Conservation (phyloP, 352 stramenopile species). For the Pythium graminicola region DNA sequence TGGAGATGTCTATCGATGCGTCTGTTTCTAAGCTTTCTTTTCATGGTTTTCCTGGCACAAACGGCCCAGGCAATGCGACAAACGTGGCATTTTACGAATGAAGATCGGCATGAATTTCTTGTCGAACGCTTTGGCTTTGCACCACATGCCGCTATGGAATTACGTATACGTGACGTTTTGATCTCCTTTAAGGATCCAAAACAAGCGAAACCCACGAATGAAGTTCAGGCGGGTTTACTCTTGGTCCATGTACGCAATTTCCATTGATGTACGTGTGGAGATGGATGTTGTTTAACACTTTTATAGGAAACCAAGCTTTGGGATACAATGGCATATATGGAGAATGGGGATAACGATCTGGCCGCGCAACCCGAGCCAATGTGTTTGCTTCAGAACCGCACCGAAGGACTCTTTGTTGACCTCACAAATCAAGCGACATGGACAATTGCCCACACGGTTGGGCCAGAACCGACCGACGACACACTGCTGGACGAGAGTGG, state of each 20-base stretch:
- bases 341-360: constrained; percentile 28
- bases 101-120: constrained; percentile 75
- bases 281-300: too few species aligned
- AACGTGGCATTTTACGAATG: constrained; percentile 54
- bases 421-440: constrained; percentile 47
- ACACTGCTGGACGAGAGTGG: constrained; percentile 7
- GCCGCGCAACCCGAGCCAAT: constrained; percentile 9
- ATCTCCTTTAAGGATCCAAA: constrained; percentile 15
- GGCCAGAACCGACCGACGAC: constrained; percentile 16
- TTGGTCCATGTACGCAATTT: constrained; percentile 48
- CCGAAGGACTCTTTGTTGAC: constrained; percentile 52
- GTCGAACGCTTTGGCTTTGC: constrained; percentile 89
- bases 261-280: background rate
- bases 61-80: constrained; percentile 57
- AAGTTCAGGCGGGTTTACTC: constrained; percentile 40
- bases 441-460: constrained; percentile 39
- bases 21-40: constrained; percentile 8
- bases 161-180: constrained; percentile 57
- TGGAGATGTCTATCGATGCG: background rate
- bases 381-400: constrained; percentile 45
- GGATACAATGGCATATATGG: constrained; percentile 43
- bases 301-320: constrained; percentile 47
- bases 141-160: constrained; percentile 50
- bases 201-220: background rate
- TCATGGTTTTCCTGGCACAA: constrained; percentile 6